phyloP scores from a whole-genome alignment of 306 rosid genomes.

The Prunus davidiana region DNA sequence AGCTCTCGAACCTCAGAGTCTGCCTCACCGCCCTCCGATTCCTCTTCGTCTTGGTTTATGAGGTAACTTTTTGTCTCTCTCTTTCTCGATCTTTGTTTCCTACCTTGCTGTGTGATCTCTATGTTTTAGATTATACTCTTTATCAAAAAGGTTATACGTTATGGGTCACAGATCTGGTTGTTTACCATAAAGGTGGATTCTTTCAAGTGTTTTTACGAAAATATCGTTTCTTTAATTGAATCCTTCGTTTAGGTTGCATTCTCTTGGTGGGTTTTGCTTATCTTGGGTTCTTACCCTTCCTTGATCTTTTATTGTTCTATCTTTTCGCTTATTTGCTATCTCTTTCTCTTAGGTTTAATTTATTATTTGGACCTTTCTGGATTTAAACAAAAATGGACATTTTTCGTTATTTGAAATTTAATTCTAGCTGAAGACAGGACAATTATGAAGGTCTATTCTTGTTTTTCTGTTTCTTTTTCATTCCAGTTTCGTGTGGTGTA shows the following conservation, averaged over 20 bases:
- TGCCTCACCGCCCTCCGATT: conserved; percentile 65
- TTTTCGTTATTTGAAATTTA: neutral
- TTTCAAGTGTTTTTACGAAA: neutral
- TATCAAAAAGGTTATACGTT: neutral
- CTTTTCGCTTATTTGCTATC: neutral
- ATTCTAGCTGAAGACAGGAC: neutral
- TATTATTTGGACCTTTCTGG: neutral
- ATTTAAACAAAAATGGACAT: neutral
- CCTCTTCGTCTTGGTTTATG: conserved; percentile 95
- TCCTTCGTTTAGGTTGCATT: neutral
- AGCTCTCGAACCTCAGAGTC: conserved; percentile 30
- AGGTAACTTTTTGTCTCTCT: conserved; percentile 36
- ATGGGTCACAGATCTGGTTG: conserved; percentile 31
- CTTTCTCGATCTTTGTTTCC: neutral
- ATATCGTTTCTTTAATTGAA: neutral
- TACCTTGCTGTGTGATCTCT: neutral
- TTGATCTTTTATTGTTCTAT: conserved; percentile 1
- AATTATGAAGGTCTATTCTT: neutral
- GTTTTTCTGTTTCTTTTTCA: neutral
- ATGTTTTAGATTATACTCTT: neutral
- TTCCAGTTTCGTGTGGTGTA: neutral
- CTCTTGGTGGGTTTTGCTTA: conserved; percentile 3
- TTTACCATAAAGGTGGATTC: neutral
- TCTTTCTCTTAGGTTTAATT: neutral
- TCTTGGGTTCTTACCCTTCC: neutral